Evolutionary conservation across 768 basidiomycete species (phyloP), one percentile per base, ranked within the genome.

Genomic region (Lanmaoa rubissima): DNA sequence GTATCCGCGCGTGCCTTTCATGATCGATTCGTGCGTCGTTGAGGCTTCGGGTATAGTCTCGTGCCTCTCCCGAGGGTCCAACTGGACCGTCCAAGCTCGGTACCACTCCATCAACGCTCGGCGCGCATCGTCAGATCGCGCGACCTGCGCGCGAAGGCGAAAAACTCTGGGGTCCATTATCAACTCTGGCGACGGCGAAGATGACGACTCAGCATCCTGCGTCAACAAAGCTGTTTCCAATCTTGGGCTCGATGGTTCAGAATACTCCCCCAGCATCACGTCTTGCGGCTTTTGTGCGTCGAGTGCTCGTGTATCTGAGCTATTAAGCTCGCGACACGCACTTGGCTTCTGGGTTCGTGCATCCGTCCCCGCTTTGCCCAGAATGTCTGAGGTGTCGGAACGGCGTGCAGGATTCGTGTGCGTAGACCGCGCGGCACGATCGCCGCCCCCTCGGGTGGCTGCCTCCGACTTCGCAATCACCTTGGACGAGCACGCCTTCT

Each of bases 101-200:
- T 61, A 65, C 58, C 64, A 63, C 11, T 51, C 35, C 43, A 58
- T 54, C 42, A 65, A 38, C 28, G 31, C 32, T 28, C 46, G 53
- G n/a, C 51, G 11, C 3, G 21, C 26, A 14, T 39, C 51, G 17
- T 66, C 51, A 16, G 32, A 53, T 47, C 28, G 61, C 7, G 7
- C 19, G 24, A 65, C 39, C 34, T 48, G 55, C 16, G 43, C 36
- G 16, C 61, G 51, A 28, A 65, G 41, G 10, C n/a, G 36, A 36
- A 24, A 19, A 3, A 56, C 19, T 11, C 58, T 39, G n/a, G 64
- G 64, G 38, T 65, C 61, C 32, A 38, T 21, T 3, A 63, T 46
- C 46, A n/a, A 12, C 9, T 49, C 47, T 32, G 47, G 14, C 4
- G 51, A 17, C 2, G 39, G 14, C 36, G 42, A 24, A 2, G 16